Percentiles rank a stretch among this genome's conserved stretches.
Evolutionary conservation across 1,139 yeast genomes (phyloP).

Genomic region (Kodamaea derodonti): DNA sequence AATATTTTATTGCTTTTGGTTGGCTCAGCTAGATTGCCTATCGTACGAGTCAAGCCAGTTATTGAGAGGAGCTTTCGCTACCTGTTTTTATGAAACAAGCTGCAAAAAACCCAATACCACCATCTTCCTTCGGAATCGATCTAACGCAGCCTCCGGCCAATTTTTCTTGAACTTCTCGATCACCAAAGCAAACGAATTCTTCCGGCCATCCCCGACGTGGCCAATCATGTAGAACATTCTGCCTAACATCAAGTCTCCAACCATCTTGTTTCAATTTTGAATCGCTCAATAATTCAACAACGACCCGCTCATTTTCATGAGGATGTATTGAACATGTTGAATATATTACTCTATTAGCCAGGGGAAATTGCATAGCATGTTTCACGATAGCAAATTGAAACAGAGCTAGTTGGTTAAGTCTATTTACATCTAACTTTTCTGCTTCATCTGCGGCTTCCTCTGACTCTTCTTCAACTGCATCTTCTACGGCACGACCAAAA

Average conservation of each 20-base stretch:
- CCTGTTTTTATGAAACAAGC: constrained; percentile 74
- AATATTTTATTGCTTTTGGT: too few species aligned
- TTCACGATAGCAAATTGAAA: constrained; percentile 84
- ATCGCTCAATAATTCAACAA: constrained; percentile 68
- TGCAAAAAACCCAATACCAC: constrained; percentile 97
- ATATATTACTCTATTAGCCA: constrained; percentile 75
- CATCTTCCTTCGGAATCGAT: constrained; percentile 80
- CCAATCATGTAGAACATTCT: constrained; percentile 77
- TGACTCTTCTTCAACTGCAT: constrained; percentile 39
- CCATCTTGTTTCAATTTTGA: constrained; percentile 56
- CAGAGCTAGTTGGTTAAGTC: constrained; percentile 72
- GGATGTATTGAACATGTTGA: constrained; percentile 95
- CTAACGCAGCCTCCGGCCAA: constrained; percentile 86
- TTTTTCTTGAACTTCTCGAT: constrained; percentile 37
- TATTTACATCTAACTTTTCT: constrained; percentile 46
- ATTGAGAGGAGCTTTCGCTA: too few species aligned
- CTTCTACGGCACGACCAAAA: constrained; percentile 74
- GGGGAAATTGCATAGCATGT: constrained; percentile 83
- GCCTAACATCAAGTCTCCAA: constrained; percentile 68
- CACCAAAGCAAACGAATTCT: constrained; percentile 55
- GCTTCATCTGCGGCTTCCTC: constrained; percentile 16
- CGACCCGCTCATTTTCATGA: constrained; percentile 91
- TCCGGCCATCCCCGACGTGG: constrained; percentile 72
- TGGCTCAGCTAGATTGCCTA: too few species aligned
- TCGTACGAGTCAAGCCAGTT: too few species aligned